Evolutionary conservation across 2,329 filamentous ascomycete species (phyloP), one percentile per base, ranked within the genome.

Genomic region (Fusarium ambrosium): DNA sequence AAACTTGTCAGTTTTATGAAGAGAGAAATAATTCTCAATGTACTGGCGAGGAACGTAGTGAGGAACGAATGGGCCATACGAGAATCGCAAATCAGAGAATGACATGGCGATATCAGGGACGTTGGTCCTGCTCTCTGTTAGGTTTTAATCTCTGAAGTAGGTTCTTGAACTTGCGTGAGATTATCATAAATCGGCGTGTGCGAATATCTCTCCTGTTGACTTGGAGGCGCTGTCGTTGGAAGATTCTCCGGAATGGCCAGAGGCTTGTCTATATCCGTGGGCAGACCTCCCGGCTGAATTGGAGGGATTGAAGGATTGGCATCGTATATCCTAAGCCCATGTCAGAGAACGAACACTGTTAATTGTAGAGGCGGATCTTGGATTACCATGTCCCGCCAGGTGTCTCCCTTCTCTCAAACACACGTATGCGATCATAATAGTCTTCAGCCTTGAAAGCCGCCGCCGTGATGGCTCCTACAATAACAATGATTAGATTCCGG

Each of bases 41-140:
- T 90, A 90, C 72, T 90, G 88, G 3, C 86, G 85, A 0, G 89
- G 86, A 0, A 91, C 80, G 69, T 87, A 84, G 73, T 90, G 88
- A 0, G 89, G 89, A 14, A 85, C 86, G 73, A 90, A 90, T 0
- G 89, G 88, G 0, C 88, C 89, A 66, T 90, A 89, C 0, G 88
- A 81, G 71, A 90, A 90, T 0, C 82, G 82, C 1, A 80, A 56
- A 67, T 90, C 89, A 0, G 88, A 89, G 72, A 90, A 89, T 6
- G 82, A 85, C 88, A 90, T 90, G 24, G 87, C 88, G 37, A 89
- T 86, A 43, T 87, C 85, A 0, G 89, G 89, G 0, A 90, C 88
- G 59, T 90, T 90, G 2, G 89, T 90, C 2, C 88, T 79, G 4
- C 8, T 24, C 0, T n/a, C 3, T 1, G 3, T 59, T 13, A 67